Evolutionary conservation across 2,329 filamentous ascomycete species (phyloP).

Genomic region (Aspergillus neoniger): DNA sequence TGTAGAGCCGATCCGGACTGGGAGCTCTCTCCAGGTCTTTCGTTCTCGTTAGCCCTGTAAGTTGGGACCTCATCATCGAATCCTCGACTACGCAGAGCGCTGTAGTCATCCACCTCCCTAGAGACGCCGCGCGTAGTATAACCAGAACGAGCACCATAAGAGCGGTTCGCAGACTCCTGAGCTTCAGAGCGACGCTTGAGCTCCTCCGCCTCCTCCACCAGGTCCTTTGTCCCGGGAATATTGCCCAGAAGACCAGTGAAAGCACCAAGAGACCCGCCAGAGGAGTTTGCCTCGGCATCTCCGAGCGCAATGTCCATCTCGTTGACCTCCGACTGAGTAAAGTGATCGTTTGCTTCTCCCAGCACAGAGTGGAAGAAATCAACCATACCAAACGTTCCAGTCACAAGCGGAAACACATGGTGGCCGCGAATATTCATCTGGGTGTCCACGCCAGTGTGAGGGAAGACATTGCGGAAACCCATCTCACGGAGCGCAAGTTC

Average conservation of each 20-base stretch:
- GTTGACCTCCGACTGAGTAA: constrained; percentile 81
- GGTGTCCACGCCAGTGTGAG: constrained; percentile 69
- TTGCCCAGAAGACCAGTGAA: constrained; percentile 74
- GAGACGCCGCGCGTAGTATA: constrained; percentile 28
- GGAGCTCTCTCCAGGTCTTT: neutral
- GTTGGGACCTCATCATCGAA: constrained; percentile 33
- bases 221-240: constrained; percentile 70
- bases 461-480: constrained; percentile 68
- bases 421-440: constrained; percentile 67
- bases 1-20: constrained; percentile 54
- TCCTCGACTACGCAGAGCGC: neutral
- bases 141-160: constrained; percentile 34
- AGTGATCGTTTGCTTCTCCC: constrained; percentile 77
- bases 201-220: constrained; percentile 66
- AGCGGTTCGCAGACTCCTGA: constrained; percentile 62
- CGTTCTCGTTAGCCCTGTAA: constrained; percentile 35
- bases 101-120: constrained; percentile 10
- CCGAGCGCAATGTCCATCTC: constrained; percentile 75
- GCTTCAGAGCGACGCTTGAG: constrained; percentile 63
- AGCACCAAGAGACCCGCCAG: constrained; percentile 50
- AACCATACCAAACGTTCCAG: constrained; percentile 73
- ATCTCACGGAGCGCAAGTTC: constrained; percentile 75
- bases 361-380: constrained; percentile 80
- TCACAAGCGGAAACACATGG: constrained; percentile 72
- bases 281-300: constrained; percentile 61